Conservation (phyloP, 1,284 basidiomycete species). For the Singerocomus rubriflavus region DNA sequence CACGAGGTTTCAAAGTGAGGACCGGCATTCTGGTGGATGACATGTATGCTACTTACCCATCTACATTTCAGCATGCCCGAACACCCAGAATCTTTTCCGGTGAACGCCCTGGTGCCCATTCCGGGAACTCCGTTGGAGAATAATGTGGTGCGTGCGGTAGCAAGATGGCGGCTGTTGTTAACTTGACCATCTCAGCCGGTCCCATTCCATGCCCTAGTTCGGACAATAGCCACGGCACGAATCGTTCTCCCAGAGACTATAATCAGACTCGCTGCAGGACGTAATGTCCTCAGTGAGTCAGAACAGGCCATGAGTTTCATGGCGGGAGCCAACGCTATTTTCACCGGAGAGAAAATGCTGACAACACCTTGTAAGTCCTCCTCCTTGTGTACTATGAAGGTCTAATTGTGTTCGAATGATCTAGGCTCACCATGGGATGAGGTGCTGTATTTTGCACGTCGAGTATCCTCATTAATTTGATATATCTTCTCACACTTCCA, state of each 20-base stretch:
- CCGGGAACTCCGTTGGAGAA: constrained; percentile 70
- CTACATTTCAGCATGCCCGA: constrained; percentile 72
- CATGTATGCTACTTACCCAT: constrained; percentile 3
- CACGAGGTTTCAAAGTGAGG: constrained; percentile 88
- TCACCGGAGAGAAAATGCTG: constrained; percentile 96
- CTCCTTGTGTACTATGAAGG: constrained; percentile 7
- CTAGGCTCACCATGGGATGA: constrained; percentile 85
- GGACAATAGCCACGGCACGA: constrained; percentile 94
- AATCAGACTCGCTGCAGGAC: constrained; percentile 92
- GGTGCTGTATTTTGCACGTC: constrained; percentile 36
- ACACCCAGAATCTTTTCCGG: constrained; percentile 97
- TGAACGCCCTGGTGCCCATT: constrained; percentile 89
- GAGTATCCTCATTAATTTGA: constrained; percentile 5
- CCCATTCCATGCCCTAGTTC: constrained; percentile 79
- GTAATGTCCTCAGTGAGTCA: constrained; percentile 86
- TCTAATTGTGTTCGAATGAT: constrained; percentile 9
- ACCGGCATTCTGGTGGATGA: neutral
- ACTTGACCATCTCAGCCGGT: constrained; percentile 55
- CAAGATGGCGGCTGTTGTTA: constrained; percentile 4
- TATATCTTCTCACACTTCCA: constrained; percentile 31
- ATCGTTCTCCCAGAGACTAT: constrained; percentile 91
- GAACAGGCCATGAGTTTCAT: constrained; percentile 99
- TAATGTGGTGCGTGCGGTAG: constrained; percentile 54
- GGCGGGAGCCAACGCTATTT: constrained; percentile 97
- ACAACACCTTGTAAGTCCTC: constrained; percentile 84